Conservation (phyloP, 73 alveolate genomes). For the Paramecium pentaurelia region DNA sequence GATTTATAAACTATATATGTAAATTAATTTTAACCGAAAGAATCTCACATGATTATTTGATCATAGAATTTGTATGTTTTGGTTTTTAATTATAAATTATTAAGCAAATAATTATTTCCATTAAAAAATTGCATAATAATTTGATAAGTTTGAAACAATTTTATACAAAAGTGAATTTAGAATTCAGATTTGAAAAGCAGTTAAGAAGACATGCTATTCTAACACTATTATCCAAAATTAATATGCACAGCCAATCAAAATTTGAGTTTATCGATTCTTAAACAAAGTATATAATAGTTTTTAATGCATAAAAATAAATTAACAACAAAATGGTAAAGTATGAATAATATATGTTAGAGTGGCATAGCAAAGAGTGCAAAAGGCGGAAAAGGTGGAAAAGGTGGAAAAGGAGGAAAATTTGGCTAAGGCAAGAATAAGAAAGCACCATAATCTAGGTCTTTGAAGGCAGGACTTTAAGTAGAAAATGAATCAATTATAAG, state of each 20-base stretch:
- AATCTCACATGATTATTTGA: not conserved
- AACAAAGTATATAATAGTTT: not conserved
- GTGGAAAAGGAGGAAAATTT: constrained; percentile 92
- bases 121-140: not conserved
- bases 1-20: not conserved
- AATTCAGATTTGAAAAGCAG: not conserved
- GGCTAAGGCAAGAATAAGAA: constrained; percentile 83
- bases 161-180: not conserved
- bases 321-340: constrained; percentile 27
- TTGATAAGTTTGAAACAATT: not conserved
- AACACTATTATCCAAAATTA: not conserved
- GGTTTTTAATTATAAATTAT: not conserved
- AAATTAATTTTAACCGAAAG: not conserved
- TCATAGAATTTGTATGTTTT: not conserved
- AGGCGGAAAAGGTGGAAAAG: constrained; percentile 92
- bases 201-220: not conserved
- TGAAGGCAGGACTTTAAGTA: constrained; percentile 96
- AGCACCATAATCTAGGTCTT: constrained; percentile 96
- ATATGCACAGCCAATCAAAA: constrained; percentile 20
- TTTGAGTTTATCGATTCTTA: constrained; percentile 42
- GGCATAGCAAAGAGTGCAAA: constrained; percentile 58
- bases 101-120: not conserved
- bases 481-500: constrained; percentile 47
- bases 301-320: not conserved
- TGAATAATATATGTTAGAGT: not conserved